phyloP scores from a whole-genome alignment of 2,329 filamentous ascomycete species.

The Amphichorda felina region DNA sequence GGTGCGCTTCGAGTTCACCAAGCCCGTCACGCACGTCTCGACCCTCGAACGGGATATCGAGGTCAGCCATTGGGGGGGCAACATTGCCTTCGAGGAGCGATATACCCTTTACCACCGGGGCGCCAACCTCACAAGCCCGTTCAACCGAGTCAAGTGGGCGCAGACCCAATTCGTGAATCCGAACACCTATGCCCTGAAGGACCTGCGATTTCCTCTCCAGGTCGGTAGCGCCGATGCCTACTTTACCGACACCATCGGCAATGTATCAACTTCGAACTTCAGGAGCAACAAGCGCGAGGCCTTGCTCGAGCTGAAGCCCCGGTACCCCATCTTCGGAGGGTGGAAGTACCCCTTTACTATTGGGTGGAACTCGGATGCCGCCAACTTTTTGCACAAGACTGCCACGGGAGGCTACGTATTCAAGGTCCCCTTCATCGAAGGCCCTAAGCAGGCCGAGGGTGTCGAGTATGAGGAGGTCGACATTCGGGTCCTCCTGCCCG shows the following conservation, averaged over 20 bases:
- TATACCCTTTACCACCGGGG: constrained; percentile 82
- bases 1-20: constrained; percentile 91
- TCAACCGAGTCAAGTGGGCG: constrained; percentile 68
- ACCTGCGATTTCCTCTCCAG: constrained; percentile 68
- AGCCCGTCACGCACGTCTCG: constrained; percentile 71
- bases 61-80: constrained; percentile 96
- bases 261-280: constrained; percentile 90
- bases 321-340: constrained; percentile 91
- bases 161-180: constrained; percentile 64
- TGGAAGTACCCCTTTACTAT: constrained; percentile 98
- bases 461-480: constrained; percentile 74
- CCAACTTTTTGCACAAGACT: constrained; percentile 59
- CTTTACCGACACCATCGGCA: constrained; percentile 92
- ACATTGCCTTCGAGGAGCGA: constrained; percentile 87
- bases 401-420: constrained; percentile 65
- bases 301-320: constrained; percentile 80
- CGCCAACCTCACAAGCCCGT: constrained; percentile 62
- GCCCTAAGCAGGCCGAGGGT: constrained; percentile 75
- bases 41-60: constrained; percentile 83
- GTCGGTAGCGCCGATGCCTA: constrained; percentile 78
- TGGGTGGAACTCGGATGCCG: constrained; percentile 85
- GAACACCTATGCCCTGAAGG: constrained; percentile 66
- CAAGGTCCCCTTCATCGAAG: constrained; percentile 87
- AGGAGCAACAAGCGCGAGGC: constrained; percentile 65
- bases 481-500: constrained; percentile 75